Percentiles rank a stretch among this genome's conserved stretches.
These are phyloP conservation scores for Nepenthes gracilis DNA, from an alignment of 148 eudicot species.

Conservation along the genomic window DNA sequence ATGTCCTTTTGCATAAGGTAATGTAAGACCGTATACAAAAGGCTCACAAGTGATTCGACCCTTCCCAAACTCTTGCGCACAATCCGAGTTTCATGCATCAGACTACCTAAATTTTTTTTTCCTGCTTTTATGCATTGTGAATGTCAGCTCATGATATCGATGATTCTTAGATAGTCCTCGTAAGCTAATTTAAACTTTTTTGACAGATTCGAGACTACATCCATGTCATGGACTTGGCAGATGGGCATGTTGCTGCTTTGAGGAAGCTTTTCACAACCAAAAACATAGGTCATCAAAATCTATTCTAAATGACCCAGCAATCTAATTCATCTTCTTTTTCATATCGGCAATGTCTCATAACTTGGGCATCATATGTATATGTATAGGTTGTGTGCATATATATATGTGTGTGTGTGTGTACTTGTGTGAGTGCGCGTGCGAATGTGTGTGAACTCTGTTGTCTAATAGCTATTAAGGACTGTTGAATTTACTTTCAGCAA, in stretches of 20 bases:
- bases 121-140: not conserved
- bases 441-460: no score
- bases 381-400: not conserved
- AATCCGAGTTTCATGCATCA: no score
- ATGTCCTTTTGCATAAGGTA: no score
- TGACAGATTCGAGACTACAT: conserved; percentile 76
- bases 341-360: no score
- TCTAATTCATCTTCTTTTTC: not conserved
- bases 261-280: conserved; percentile 44
- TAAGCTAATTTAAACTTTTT: not conserved
- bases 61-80: no score
- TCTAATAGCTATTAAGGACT: no score
- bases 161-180: not conserved
- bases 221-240: conserved; percentile 92
- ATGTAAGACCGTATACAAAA: no score
- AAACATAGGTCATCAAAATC: conserved; percentile 33
- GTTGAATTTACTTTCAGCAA: no score
- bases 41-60: no score
- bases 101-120: no score
- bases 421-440: no score
- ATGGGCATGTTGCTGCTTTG: conserved; percentile 88
- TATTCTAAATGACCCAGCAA: not conserved
- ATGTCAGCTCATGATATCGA: not conserved
- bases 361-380: not conserved
- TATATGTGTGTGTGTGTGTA: no score